Evolutionary conservation across 768 basidiomycete species (phyloP).

Genomic region (Stropharia rugosoannulata): DNA sequence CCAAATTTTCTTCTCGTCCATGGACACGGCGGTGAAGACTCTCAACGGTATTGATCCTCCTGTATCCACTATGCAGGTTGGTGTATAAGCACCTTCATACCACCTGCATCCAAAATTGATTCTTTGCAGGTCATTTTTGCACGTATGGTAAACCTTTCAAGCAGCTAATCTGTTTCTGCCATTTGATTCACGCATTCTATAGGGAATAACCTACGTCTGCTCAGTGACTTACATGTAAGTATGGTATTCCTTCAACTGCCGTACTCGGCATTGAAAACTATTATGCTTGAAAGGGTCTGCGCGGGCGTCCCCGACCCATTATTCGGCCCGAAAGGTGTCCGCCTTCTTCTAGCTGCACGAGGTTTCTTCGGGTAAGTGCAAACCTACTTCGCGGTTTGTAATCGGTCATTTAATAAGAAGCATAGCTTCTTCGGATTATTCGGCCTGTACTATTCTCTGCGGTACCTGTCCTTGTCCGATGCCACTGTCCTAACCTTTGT

Average conservation of each 20-base stretch:
- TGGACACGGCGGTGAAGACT: too few relatives aligned
- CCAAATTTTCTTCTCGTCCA: too few relatives aligned
- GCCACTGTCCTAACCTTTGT: conserved; percentile 78
- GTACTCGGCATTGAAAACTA: conserved; percentile 26
- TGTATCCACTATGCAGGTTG: too few relatives aligned
- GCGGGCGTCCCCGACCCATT: conserved; percentile 44
- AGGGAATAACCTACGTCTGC: conserved; percentile 30
- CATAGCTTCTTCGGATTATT: conserved; percentile 70
- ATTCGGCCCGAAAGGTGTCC: conserved; percentile 68
- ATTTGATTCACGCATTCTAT: conserved; percentile 7
- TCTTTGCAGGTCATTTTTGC: too few relatives aligned
- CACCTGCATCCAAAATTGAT: too few relatives aligned
- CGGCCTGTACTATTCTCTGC: conserved; percentile 68
- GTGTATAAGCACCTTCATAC: too few relatives aligned
- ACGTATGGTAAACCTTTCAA: too few relatives aligned
- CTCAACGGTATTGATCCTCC: too few relatives aligned
- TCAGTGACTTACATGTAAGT: conserved; percentile 52
- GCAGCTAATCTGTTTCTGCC: too few relatives aligned
- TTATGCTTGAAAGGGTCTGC: not conserved
- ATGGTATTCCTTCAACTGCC: conserved; percentile 29
- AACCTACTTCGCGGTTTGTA: not conserved
- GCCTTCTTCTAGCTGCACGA: conserved; percentile 52
- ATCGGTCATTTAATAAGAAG: not conserved
- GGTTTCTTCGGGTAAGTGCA: conserved; percentile 60
- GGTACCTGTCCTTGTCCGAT: conserved; percentile 78